Base-by-base conservation (phyloP, 108 stramenopile species). In the Mayamaea pseudoterrestris region DNA sequence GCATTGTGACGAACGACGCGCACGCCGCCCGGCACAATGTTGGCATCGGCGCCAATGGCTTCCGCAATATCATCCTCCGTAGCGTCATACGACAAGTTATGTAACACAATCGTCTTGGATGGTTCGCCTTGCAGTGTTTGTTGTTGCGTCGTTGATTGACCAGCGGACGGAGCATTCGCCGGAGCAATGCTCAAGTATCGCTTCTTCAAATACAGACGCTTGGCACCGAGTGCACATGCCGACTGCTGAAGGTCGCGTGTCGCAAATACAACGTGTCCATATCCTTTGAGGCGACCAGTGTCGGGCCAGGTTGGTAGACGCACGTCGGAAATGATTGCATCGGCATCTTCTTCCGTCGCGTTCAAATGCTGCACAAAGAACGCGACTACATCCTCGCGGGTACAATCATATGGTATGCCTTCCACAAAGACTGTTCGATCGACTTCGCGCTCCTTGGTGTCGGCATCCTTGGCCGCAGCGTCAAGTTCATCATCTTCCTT, bases 221-320 rank as follows among this genome's bases (percentile, higher is more conserved):
- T 65, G 0, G 90, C 80, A 56, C 74, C 71, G 12, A 87, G 54
- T 7, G 50, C 53, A 43, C 94, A 46, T 0, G 92, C 90, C 36
- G 63, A 63, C 11, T 55, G 35, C 26, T 69, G 61, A 22, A 73
- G 55, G 35, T 60, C 55, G 17, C 22, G 36, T 3, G 71, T 61
- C 0, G 29, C 75, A 56, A 93, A 94, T 2, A 85, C 90, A 5
- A 94, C 81, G 61, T 97, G 95, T 0, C 87, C 95, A 69, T 86
- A 97, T 23, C 95, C 95, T 13, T 93, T 69, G 30, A 93, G 56
- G 35, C 93, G 58, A 3, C 93, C 92, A 2, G 90, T 78, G 72
- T 97, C 95, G 50, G 94, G 93, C 93, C 86, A 89, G 14, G 71
- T 69, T 11, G 95, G 93, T 21, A 97, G 60, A n/a, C 95, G 67